phyloP scores from a whole-genome alignment of 345 rosid genomes.

The Laguncularia racemosa region DNA sequence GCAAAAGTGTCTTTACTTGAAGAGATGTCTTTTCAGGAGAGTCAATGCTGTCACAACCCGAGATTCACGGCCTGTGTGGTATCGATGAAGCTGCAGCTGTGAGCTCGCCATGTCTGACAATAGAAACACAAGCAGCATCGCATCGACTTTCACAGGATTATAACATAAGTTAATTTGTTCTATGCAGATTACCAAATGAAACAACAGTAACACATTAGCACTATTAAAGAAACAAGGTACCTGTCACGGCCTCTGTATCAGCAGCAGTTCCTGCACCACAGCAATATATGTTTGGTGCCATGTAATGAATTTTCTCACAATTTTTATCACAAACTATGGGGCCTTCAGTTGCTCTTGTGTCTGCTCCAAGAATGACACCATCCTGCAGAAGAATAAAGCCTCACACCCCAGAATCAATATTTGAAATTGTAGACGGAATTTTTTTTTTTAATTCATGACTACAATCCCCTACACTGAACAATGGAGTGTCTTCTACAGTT shows the following conservation, averaged over 20 bases:
- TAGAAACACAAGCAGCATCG: background rate
- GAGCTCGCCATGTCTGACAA: conserved; percentile 20
- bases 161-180: too few species aligned
- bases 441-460: too few species aligned
- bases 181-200: too few species aligned
- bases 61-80: conserved; percentile 17
- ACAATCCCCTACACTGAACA: too few species aligned
- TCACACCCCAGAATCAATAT: too few species aligned
- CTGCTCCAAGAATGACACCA: conserved; percentile 95
- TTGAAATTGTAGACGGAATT: background rate
- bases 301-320: conserved; percentile 95
- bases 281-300: conserved; percentile 97
- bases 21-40: conserved; percentile 17
- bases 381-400: conserved; percentile 32
- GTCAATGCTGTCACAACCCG: conserved; percentile 22
- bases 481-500: too few species aligned
- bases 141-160: background rate
- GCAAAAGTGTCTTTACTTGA: conserved; percentile 7
- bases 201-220: too few species aligned
- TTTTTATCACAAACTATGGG: conserved; percentile 96
- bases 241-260: conserved; percentile 97
- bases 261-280: conserved; percentile 99
- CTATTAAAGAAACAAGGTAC: conserved; percentile 19
- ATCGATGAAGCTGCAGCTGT: conserved; percentile 19
- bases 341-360: conserved; percentile 57